Base-by-base conservation (phyloP, 768 basidiomycete genomes). In the Calocybe cyanea region DNA sequence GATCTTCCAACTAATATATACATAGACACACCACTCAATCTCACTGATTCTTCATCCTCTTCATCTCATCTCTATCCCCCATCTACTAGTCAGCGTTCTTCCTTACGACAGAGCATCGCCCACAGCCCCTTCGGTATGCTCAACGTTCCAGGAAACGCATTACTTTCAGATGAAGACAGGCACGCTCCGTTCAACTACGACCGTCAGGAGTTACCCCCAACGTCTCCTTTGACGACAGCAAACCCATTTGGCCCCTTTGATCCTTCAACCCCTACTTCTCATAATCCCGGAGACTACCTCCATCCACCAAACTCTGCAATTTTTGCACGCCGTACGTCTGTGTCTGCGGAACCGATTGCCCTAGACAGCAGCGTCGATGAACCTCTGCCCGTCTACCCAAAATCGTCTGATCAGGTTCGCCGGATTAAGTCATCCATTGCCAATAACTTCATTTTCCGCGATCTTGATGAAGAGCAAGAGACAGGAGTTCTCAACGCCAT, bases 391-490 rank as follows among this genome's bases (percentile, higher is more conserved):
- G 71, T 85, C 41, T 87, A 80, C 56, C 73, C 75, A 6, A 98
- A 99, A 71, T 74, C 86, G 11, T 67, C 78, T 1, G 85, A 92
- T 53, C 96, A 99, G 66, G 75, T 93, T 24, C 75, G 76, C 19
- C 81, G 95, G 42, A 97, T 99, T 68, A 87, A 85, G 60, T 72
- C 80, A 7, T 89, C 92, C 38, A 96, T 93, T 52, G 74, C 80
- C 23, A 81, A 84, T 60, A 92, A 94, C 63, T 92, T 98, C 59
- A 81, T 97, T 47, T 99, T 99, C 74, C 81, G 92, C 41, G 92
- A 95, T 64, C 81, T 99, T 11, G 94, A 97, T 55, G 92, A 96
- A 57, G 95, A 97, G 58, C 95, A 98, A 65, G 87, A 90, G 65
- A 81, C 80, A 0, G 92, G 93, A 36, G 95, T 94, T 15, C 72